A percentile compares a stretch with the other conserved stretches of the same genome.
Conservation (phyloP, 495 filamentous ascomycete genomes). For the Amniculicola lignicola region DNA sequence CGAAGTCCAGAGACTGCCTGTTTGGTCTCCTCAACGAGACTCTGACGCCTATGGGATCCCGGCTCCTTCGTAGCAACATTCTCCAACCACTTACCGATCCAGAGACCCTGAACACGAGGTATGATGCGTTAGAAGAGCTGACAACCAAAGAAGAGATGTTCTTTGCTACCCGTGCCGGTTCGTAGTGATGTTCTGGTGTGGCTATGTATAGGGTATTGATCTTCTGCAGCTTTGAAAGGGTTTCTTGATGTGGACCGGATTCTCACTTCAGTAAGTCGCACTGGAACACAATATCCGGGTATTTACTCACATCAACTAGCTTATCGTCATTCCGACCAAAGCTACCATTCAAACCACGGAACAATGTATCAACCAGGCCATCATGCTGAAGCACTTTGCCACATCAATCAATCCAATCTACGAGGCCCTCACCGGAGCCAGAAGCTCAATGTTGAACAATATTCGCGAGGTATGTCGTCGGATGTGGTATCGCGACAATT, state of each 20-base stretch:
- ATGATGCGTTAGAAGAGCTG: constrained; percentile 82
- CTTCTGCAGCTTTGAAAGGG: constrained; percentile 58
- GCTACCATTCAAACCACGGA: constrained; percentile 64
- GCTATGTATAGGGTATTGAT: too few species aligned
- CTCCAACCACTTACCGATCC: constrained; percentile 82
- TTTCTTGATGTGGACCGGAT: constrained; percentile 71
- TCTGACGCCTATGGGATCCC: constrained; percentile 79
- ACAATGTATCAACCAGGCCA: constrained; percentile 79
- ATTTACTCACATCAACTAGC: constrained; percentile 43
- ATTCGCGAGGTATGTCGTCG: constrained; percentile 56
- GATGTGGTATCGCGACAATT: neutral
- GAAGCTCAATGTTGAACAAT: constrained; percentile 60
- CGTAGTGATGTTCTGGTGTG: too few species aligned
- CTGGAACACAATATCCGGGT: constrained; percentile 3
- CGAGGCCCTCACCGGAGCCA: constrained; percentile 63
- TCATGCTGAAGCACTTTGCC: constrained; percentile 81
- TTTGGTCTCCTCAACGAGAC: constrained; percentile 84
- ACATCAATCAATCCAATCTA: constrained; percentile 63
- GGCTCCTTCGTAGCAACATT: constrained; percentile 75
- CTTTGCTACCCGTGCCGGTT: constrained; percentile 65
- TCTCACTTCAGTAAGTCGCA: constrained; percentile 53
- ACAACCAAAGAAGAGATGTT: constrained; percentile 85
- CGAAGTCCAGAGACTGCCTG: constrained; percentile 71
- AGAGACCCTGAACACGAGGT: constrained; percentile 60
- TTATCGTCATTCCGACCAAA: constrained; percentile 65